Evolutionary conservation across 257 asterid species (phyloP).

Genomic region (Osmanthus fragrans): DNA sequence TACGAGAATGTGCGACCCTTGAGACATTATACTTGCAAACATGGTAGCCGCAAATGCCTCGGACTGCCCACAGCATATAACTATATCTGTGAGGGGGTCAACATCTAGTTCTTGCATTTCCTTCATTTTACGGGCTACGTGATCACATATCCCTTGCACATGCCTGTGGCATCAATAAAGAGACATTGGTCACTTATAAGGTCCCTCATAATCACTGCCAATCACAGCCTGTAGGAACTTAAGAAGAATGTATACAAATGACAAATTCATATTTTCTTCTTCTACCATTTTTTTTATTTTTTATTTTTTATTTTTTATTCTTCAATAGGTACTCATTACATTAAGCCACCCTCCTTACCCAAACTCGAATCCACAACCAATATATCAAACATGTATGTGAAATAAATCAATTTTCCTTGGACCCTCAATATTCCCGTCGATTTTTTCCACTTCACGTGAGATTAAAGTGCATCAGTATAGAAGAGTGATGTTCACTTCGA

Average conservation of each 20-base stretch:
- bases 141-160: conserved; percentile 76
- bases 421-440: too few relatives aligned
- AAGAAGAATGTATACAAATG: not conserved
- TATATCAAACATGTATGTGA: not conserved
- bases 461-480: too few relatives aligned
- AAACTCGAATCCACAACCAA: not conserved
- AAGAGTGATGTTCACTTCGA: too few relatives aligned
- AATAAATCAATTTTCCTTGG: too few relatives aligned
- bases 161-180: conserved; percentile 42
- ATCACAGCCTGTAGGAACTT: not conserved
- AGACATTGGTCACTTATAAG: not conserved
- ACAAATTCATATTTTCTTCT: not conserved
- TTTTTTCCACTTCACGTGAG: too few relatives aligned
- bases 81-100: conserved; percentile 71
- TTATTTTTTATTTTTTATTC: not conserved
- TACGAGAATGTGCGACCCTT: not conserved
- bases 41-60: conserved; percentile 90
- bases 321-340: not conserved
- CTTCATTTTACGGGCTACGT: conserved; percentile 57
- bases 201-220: not conserved
- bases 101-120: conserved; percentile 60
- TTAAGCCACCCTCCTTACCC: not conserved
- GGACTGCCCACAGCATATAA: conserved; percentile 85
- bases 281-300: not conserved
- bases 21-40: conserved; percentile 59